phyloP scores from a whole-genome alignment of 2,329 filamentous ascomycete species.

The Fusarium ambrosium region DNA sequence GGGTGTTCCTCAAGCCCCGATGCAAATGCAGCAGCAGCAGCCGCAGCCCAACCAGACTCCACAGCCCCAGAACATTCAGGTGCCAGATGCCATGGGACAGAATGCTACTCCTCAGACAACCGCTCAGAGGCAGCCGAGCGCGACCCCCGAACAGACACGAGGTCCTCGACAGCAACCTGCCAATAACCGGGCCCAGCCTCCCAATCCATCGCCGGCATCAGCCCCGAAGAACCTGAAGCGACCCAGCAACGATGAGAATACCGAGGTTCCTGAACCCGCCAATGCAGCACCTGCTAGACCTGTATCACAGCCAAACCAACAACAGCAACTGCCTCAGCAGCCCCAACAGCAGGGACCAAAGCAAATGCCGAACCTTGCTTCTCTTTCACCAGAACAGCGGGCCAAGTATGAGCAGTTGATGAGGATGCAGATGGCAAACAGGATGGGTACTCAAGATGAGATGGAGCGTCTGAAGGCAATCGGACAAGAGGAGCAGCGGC shows the following conservation, averaged over 20 bases:
- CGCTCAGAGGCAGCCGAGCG: constrained; percentile 49
- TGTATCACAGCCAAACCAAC: constrained; percentile 43
- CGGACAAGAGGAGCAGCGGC: constrained; percentile 57
- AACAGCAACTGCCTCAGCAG: constrained; percentile 26
- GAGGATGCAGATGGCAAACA: constrained; percentile 47
- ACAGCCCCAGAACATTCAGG: constrained; percentile 56
- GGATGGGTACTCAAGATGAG: constrained; percentile 35
- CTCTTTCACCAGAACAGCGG: constrained; percentile 60
- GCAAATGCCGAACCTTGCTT: constrained; percentile 53
- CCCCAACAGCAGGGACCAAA: constrained; percentile 32
- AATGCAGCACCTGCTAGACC: constrained; percentile 43
- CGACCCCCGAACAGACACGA: constrained; percentile 45
- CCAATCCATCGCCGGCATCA: constrained; percentile 55
- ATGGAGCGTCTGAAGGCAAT: constrained; percentile 53
- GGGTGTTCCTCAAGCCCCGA: constrained; percentile 63
- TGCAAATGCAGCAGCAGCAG: constrained; percentile 59
- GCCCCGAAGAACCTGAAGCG: constrained; percentile 65
- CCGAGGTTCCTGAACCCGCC: constrained; percentile 46
- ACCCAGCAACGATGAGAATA: constrained; percentile 61
- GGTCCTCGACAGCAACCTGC: constrained; percentile 43
- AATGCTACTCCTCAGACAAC: constrained; percentile 48
- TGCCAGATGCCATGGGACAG: constrained; percentile 61
- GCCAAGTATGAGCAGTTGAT: constrained; percentile 58
- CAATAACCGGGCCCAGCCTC: constrained; percentile 53
- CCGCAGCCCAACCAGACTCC: constrained; percentile 56